Conservation (phyloP, 176 grass and related monocot species). For the Cenchrus fungigraminus region DNA sequence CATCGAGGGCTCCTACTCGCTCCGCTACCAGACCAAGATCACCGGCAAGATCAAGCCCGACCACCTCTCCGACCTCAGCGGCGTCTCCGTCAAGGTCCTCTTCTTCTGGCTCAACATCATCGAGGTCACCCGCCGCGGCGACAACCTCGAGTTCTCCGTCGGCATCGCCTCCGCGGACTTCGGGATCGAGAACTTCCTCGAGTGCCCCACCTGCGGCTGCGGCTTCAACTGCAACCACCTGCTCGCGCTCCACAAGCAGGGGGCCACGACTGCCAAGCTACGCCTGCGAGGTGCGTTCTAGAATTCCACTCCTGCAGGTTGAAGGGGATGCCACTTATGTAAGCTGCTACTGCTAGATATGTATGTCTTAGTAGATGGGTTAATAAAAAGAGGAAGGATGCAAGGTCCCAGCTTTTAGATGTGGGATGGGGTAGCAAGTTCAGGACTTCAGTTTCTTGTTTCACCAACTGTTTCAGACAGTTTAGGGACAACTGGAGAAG, state of each 20-base stretch:
- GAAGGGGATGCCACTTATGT: not conserved
- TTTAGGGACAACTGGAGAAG: conserved; percentile 19
- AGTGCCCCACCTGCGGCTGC: conserved; percentile 83
- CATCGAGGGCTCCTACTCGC: conserved; percentile 85
- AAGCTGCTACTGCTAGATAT: conserved; percentile 8
- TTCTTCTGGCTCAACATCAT: conserved; percentile 94
- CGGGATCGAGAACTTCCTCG: conserved; percentile 74
- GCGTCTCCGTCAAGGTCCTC: conserved; percentile 89
- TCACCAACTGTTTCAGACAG: conserved; percentile 36
- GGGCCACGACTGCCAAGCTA: not conserved
- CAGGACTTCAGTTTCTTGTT: conserved; percentile 28
- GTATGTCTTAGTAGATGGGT: conserved; percentile 32
- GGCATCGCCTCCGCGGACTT: conserved; percentile 92
- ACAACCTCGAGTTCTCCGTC: conserved; percentile 83
- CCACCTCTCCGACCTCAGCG: conserved; percentile 59
- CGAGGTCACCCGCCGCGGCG: conserved; percentile 67
- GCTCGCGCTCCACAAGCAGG: not conserved
- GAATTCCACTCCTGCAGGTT: not conserved
- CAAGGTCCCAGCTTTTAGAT: conserved; percentile 40
- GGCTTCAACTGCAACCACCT: conserved; percentile 75
- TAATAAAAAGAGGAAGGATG: conserved; percentile 19
- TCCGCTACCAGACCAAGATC: conserved; percentile 76
- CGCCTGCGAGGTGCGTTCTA: conserved; percentile 65
- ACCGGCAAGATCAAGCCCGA: conserved; percentile 61
- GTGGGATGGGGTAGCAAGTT: conserved; percentile 38